These are phyloP conservation scores for Takakia lepidozioides DNA, from an alignment of 225 moss, liverwort and hornwort species.

Conservation along the genomic window DNA sequence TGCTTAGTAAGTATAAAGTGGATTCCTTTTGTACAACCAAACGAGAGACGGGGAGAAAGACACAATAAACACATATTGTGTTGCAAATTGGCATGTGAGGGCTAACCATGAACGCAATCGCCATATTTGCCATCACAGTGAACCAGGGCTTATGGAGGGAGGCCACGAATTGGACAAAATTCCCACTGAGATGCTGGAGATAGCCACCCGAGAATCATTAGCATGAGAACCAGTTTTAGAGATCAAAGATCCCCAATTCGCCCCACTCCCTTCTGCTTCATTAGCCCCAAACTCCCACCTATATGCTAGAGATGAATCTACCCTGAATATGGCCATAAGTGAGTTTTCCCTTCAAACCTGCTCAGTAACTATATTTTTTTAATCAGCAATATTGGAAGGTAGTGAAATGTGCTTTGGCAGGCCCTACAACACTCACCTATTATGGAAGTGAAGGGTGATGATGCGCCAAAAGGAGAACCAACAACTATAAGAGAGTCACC, in stretches of 20 bases:
- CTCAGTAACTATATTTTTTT: no score
- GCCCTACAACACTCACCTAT: conserved; percentile 52
- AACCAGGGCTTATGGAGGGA: conserved; percentile 63
- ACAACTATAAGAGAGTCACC: conserved; percentile 86
- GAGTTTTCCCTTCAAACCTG: no score
- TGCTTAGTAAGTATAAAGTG: no score
- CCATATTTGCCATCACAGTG: conserved; percentile 90
- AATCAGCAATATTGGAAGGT: no score
- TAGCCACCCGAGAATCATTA: conserved; percentile 61
- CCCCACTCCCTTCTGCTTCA: conserved; percentile 48
- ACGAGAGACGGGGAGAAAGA: not conserved
- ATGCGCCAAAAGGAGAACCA: conserved; percentile 95
- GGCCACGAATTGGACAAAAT: conserved; percentile 97
- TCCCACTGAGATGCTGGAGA: conserved; percentile 95
- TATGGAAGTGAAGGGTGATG: conserved; percentile 97
- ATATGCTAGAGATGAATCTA: conserved; percentile 32
- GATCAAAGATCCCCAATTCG: no score
- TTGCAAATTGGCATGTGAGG: not conserved
- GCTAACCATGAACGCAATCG: conserved; percentile 91
- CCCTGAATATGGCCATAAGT: no score
- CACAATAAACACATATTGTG: not conserved
- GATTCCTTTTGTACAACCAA: no score
- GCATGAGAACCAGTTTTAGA: conserved; percentile 57
- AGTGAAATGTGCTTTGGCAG: no score
- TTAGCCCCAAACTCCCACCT: conserved; percentile 48